Conservation (phyloP, 345 rosid genomes). For the Cochlearia excelsa region DNA sequence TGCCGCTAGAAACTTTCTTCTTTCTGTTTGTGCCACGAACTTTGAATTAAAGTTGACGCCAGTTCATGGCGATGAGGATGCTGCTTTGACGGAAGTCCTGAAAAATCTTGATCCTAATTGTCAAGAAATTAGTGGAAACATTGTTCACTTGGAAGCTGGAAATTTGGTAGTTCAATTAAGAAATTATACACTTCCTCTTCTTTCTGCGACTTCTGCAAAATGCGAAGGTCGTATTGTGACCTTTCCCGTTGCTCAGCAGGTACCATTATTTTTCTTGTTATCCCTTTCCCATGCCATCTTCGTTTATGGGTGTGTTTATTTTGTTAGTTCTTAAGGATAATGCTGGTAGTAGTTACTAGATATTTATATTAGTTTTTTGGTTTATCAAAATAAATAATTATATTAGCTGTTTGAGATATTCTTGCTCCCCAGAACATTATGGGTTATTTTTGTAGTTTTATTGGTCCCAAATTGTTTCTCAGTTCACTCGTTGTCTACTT, state of each 20-base stretch:
- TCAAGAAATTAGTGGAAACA: constrained; percentile 68
- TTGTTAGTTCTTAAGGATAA: neutral
- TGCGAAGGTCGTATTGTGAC: constrained; percentile 76
- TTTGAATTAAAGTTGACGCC: constrained; percentile 70
- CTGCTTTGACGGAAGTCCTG: constrained; percentile 77
- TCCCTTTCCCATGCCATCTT: constrained; percentile 11
- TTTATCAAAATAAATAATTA: too few species aligned
- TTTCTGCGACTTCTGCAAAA: constrained; percentile 72
- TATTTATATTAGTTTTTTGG: too few species aligned
- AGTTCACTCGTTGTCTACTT: neutral
- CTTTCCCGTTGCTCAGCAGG: constrained; percentile 78
- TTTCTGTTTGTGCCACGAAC: constrained; percentile 77
- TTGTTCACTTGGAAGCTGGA: constrained; percentile 54
- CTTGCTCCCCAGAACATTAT: too few species aligned
- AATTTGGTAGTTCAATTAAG: constrained; percentile 63
- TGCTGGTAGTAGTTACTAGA: neutral
- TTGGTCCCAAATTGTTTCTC: too few species aligned
- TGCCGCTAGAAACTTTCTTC: constrained; percentile 66
- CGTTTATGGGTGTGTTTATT: neutral
- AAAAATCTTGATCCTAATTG: constrained; percentile 81
- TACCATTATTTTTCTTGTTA: constrained; percentile 30
- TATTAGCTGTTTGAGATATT: too few species aligned
- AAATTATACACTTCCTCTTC: constrained; percentile 82
- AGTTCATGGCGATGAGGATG: constrained; percentile 73
- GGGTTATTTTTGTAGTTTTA: too few species aligned